A percentile compares a stretch with the other conserved stretches of the same genome.
These are phyloP conservation scores for Blastomyces silverae DNA, from an alignment of 2,329 filamentous ascomycete species.

Conservation along the genomic window DNA sequence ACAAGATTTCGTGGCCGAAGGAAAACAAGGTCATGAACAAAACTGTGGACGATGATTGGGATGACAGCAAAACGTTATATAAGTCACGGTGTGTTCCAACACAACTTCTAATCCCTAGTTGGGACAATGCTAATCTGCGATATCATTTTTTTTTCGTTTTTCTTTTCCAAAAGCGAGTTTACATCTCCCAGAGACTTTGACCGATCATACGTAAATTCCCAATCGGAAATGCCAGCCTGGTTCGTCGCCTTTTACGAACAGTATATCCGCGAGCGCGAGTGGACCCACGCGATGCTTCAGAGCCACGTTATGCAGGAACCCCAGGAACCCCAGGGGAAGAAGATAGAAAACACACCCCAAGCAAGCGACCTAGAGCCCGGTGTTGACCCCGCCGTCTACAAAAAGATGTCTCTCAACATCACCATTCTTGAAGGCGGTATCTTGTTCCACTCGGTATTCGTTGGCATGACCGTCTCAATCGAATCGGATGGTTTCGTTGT, in stretches of 20 bases:
- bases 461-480: constrained; percentile 65
- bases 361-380: constrained; percentile 29
- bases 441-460: constrained; percentile 69
- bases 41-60: constrained; percentile 13
- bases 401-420: constrained; percentile 61
- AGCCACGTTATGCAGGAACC: constrained; percentile 14
- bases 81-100: constrained; percentile 12
- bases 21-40: constrained; percentile 19
- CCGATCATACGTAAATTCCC: constrained; percentile 12
- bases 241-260: constrained; percentile 41
- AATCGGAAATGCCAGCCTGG: constrained; percentile 18
- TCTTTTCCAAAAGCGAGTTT: constrained; percentile 12
- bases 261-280: constrained; percentile 54
- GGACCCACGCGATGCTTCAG: constrained; percentile 52
- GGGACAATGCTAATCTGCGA: not conserved
- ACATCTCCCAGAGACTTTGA: constrained; percentile 15
- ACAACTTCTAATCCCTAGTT: not conserved
- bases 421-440: constrained; percentile 67
- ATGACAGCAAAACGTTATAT: constrained; percentile 15
- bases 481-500: constrained; percentile 52
- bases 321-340: not conserved
- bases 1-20: constrained; percentile 17
- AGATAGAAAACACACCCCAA: not conserved
- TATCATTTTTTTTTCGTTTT: not conserved
- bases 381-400: constrained; percentile 41